Evolutionary conservation across 2,329 filamentous ascomycete genomes (phyloP).

Genomic region (Talaromyces amestolkiae): DNA sequence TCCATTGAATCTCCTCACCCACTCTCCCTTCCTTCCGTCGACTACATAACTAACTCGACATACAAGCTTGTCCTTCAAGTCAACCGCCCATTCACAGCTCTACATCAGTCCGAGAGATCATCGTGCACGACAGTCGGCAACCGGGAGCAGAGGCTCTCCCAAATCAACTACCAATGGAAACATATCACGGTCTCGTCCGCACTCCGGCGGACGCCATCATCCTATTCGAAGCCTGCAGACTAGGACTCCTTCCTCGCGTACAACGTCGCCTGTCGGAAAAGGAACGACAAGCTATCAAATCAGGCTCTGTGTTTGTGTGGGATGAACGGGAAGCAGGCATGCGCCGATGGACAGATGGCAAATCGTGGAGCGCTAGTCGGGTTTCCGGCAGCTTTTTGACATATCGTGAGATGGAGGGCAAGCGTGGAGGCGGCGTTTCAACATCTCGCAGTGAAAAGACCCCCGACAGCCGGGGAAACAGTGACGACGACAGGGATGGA

Average conservation of each 20-base stretch:
- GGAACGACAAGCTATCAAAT: conserved; percentile 91
- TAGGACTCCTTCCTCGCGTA: conserved; percentile 85
- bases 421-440: conserved; percentile 63
- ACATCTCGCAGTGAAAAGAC: conserved; percentile 69
- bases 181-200: conserved; percentile 90
- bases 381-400: conserved; percentile 97
- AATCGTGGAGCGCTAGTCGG: conserved; percentile 97
- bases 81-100: neutral
- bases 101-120: neutral
- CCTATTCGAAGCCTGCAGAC: conserved; percentile 92
- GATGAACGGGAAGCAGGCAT: conserved; percentile 97
- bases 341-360: conserved; percentile 97
- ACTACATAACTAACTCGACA: neutral
- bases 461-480: conserved; percentile 75
- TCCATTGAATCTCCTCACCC: neutral
- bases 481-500: conserved; percentile 75
- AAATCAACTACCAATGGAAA: conserved; percentile 69
- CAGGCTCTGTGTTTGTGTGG: conserved; percentile 99
- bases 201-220: conserved; percentile 97
- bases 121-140: conserved; percentile 12
- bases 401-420: conserved; percentile 98
- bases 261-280: conserved; percentile 93
- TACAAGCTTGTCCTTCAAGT: no score
- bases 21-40: neutral
- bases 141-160: conserved; percentile 4